Evolutionary conservation across 2,329 filamentous ascomycete species (phyloP).

Genomic region (Neocatenulostroma microsporum): DNA sequence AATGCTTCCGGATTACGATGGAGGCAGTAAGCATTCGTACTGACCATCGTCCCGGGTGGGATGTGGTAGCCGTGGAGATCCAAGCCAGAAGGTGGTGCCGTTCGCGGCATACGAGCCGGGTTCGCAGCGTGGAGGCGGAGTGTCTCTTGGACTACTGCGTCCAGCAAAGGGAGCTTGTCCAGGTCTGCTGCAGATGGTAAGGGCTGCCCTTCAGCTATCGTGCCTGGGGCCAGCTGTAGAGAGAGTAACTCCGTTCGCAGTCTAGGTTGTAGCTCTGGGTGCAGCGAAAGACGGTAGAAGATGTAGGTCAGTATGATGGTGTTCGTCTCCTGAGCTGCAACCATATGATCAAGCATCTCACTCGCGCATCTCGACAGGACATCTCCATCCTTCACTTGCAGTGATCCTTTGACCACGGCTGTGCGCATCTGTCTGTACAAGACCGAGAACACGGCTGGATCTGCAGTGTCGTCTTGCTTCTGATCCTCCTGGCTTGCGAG

Average conservation of each 20-base stretch:
- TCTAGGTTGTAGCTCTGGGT: conserved; percentile 11
- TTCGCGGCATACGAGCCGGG: conserved; percentile 29
- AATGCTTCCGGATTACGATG: conserved; percentile 27
- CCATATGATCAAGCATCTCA: conserved; percentile 64
- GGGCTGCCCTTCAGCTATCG: no score
- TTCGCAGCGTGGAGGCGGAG: conserved; percentile 32
- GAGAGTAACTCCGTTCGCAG: conserved; percentile 11
- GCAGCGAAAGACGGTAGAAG: conserved; percentile 40
- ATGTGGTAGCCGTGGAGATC: conserved; percentile 30
- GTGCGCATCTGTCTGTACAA: conserved; percentile 39
- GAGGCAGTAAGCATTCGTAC: conserved; percentile 33
- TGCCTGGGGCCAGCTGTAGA: neutral
- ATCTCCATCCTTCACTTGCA: neutral
- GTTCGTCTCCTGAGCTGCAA: conserved; percentile 68
- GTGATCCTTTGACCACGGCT: conserved; percentile 36
- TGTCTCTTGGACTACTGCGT: conserved; percentile 34
- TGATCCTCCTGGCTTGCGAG: conserved; percentile 27
- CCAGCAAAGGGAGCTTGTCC: conserved; percentile 25
- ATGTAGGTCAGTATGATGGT: conserved; percentile 57
- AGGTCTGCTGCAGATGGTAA: conserved; percentile 10
- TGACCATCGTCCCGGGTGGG: conserved; percentile 30
- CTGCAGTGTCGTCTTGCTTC: neutral
- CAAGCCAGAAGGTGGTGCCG: conserved; percentile 30
- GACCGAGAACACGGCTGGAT: conserved; percentile 49
- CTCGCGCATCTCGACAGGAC: conserved; percentile 40